A percentile compares a stretch with the other conserved stretches of the same genome.
phyloP scores from a whole-genome alignment of 106 monocot species.

The Dendrobium catenatum region DNA sequence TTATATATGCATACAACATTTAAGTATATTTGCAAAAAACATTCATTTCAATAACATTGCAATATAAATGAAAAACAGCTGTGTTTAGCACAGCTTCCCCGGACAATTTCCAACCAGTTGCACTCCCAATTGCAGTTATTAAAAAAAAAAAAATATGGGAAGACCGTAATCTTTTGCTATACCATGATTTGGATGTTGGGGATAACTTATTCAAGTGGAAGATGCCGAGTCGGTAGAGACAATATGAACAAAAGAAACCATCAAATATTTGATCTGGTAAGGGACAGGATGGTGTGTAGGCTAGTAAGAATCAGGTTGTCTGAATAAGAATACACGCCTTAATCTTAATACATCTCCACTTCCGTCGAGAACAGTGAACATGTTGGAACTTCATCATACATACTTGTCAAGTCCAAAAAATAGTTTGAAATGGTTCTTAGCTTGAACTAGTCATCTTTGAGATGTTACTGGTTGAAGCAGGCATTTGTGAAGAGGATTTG shows the following conservation, averaged over 20 bases:
- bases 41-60: neutral
- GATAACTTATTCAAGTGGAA: neutral
- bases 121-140: neutral
- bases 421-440: neutral
- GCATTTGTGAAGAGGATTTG: constrained; percentile 2
- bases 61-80: constrained; percentile 7
- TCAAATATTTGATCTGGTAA: neutral
- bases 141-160: neutral
- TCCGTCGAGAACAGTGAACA: neutral
- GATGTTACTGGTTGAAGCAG: neutral
- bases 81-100: neutral
- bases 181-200: neutral
- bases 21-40: neutral
- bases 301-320: neutral
- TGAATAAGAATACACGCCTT: neutral
- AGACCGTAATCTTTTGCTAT: constrained; percentile 1
- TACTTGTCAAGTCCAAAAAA: constrained; percentile 2
- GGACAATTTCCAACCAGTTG: neutral
- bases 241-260: neutral
- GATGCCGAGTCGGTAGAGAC: neutral
- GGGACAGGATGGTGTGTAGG: neutral
- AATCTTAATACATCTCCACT: neutral
- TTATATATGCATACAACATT: neutral
- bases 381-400: neutral
- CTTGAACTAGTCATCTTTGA: neutral